Evolutionary conservation across 441 rosid genomes (phyloP).

Genomic region (Populus hybrid): DNA sequence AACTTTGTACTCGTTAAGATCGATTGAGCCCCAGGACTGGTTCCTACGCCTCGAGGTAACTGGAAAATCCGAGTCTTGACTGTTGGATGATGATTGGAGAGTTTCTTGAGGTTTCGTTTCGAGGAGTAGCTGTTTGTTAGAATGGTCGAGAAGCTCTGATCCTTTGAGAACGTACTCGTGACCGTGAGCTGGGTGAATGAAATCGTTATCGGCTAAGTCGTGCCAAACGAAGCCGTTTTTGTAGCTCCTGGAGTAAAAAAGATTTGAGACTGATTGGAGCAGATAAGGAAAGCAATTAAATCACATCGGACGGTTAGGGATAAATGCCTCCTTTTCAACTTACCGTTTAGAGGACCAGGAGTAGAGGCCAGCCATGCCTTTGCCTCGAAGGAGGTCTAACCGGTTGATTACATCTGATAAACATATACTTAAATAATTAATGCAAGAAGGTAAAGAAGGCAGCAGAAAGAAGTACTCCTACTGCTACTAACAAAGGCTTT

Average conservation of each 20-base stretch:
- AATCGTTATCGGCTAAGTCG: constrained; percentile 70
- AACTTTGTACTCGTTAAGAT: constrained; percentile 81
- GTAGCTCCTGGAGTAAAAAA: constrained; percentile 57
- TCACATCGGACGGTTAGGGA: too few relatives aligned
- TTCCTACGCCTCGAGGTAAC: constrained; percentile 54
- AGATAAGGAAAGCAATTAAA: too few relatives aligned
- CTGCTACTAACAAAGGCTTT: neutral
- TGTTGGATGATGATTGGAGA: constrained; percentile 18
- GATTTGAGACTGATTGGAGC: too few relatives aligned
- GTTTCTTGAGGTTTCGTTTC: constrained; percentile 37
- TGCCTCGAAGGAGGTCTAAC: constrained; percentile 72
- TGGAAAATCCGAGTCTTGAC: constrained; percentile 31
- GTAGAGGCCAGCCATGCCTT: constrained; percentile 78
- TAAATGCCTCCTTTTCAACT: neutral
- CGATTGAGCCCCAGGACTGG: constrained; percentile 83
- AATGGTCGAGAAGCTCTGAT: constrained; percentile 61
- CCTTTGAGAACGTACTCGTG: constrained; percentile 91
- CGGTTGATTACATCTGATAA: constrained; percentile 70
- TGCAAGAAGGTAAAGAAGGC: neutral
- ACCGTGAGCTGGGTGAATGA: constrained; percentile 76
- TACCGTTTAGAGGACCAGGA: constrained; percentile 95
- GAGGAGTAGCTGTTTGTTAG: constrained; percentile 28
- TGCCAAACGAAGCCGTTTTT: constrained; percentile 95
- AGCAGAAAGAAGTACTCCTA: neutral
- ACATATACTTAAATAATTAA: neutral